phyloP scores from a whole-genome alignment of 768 basidiomycete genomes.

The Amanita fuliginea region DNA sequence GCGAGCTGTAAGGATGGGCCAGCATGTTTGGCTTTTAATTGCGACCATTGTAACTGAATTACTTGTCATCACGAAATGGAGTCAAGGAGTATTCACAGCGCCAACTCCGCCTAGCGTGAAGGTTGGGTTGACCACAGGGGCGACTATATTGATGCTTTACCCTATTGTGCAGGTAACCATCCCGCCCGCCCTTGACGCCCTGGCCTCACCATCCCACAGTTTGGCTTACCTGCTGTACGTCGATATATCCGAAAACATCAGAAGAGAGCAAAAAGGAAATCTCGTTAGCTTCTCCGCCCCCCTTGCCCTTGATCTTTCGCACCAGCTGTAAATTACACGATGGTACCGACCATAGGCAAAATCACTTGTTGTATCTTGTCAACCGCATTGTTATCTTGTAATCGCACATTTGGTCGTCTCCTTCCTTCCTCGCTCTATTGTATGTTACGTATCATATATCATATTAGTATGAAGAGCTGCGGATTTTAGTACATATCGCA shows the following conservation, averaged over 20 bases:
- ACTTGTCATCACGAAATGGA: conserved; percentile 76
- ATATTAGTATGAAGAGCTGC: neutral
- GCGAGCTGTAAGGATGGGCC: conserved; percentile 79
- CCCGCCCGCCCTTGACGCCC: conserved; percentile 6
- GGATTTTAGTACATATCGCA: no score
- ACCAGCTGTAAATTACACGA: neutral
- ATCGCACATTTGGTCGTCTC: neutral
- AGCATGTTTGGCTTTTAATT: conserved; percentile 78
- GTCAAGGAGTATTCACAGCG: conserved; percentile 53
- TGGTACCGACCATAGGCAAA: neutral
- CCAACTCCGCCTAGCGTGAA: conserved; percentile 54
- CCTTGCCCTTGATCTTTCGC: neutral
- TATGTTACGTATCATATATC: neutral
- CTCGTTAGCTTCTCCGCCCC: conserved; percentile 12
- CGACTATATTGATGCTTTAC: conserved; percentile 52
- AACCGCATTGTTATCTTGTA: neutral
- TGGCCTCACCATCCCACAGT: conserved; percentile 28
- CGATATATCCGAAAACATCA: conserved; percentile 35
- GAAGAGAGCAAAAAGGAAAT: conserved; percentile 22
- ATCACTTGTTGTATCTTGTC: neutral
- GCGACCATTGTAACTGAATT: conserved; percentile 81
- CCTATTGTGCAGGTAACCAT: conserved; percentile 51
- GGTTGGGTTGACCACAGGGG: conserved; percentile 57
- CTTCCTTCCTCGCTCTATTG: neutral
- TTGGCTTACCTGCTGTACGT: conserved; percentile 50